Conservation (phyloP, 345 rosid genomes). For the Noccaea caerulescens region DNA sequence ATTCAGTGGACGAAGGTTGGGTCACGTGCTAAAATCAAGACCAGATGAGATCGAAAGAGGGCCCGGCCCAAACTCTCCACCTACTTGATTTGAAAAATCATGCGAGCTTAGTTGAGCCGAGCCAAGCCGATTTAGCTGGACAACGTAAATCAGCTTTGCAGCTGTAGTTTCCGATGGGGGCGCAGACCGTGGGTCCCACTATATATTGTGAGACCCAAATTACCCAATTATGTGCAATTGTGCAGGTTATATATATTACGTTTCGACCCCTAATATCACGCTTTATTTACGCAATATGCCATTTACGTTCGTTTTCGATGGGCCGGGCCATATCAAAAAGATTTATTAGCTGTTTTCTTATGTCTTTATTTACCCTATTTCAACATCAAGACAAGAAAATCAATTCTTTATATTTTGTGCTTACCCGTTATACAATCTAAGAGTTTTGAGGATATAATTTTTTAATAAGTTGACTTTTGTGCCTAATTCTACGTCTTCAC, state of each 20-base stretch:
- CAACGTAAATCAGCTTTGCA: neutral
- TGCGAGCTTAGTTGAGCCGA: neutral
- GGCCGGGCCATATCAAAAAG: slow-evolving; percentile 10
- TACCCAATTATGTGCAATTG: slow-evolving; percentile 9
- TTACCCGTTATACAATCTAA: no score
- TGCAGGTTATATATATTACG: neutral
- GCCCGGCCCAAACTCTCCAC: slow-evolving; percentile 38
- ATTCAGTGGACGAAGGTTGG: slow-evolving; percentile 31
- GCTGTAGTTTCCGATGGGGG: slow-evolving; percentile 32
- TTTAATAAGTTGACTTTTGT: no score
- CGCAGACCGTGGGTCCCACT: slow-evolving; percentile 25
- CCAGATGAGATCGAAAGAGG: slow-evolving; percentile 32
- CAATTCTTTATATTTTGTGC: no score
- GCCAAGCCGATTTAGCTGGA: neutral
- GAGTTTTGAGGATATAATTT: no score
- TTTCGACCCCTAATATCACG: slow-evolving; percentile 6
- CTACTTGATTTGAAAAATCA: slow-evolving; percentile 1
- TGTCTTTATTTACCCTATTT: no score
- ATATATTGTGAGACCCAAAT: slow-evolving; percentile 24
- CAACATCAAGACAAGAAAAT: no score
- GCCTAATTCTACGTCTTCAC: no score
- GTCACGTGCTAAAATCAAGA: slow-evolving; percentile 38
- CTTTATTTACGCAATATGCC: slow-evolving; percentile 22
- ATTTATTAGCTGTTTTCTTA: no score
- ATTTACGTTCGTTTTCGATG: neutral